Evolutionary conservation across 2,329 filamentous ascomycete genomes (phyloP), one percentile per base, ranked within the genome.

Genomic region (Atkinsonella texensis): DNA sequence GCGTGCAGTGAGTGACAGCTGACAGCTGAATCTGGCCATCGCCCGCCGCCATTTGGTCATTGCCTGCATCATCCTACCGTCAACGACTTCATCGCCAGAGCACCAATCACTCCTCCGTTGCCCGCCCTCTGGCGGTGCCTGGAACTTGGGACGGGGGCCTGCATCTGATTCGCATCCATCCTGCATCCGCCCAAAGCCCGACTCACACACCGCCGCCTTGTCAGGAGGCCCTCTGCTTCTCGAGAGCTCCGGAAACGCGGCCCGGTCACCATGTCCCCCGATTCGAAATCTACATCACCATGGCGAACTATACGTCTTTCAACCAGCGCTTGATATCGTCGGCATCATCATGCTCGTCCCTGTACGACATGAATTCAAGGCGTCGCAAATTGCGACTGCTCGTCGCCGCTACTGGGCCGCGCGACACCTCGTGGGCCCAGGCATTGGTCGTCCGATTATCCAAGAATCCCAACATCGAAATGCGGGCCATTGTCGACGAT

Each of bases 401-500:
- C 35, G 73, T 87, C 38, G 80, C 80, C 53, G 77, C 83, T 52
- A 83, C 84, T 58, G 82, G 84, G 53, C 73, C 77, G 46, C 74
- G 77, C 51, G 81, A 85, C 60, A 77, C 81, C 32, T 79, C 81
- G 44, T 84, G 79, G 68, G 82, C 82, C 49, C 77, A 83, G 62
- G 73, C 80, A 17, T 74, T 87, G 49, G 80, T 83, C 54, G 75
- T 85, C 47, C 79, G 83, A 54, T 74, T 87, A 4, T 83, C 83
- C 51, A 84, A 84, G 61, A 79, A 81, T 53, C 62, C 75, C 9
- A 75, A 80, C 54, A 80, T 84, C 56, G 76, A 80, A 56, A 80
- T 76, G 33, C 71, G 77, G 52, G 80, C 80, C 49, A 76, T 84
- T 49, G 75, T 84, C 60, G 80, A 85, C 64, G 80, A 86, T 62